Evolutionary conservation across 1,139 yeast genomes (phyloP), one percentile per base, ranked within the genome.

Genomic region (Pichia sp.): DNA sequence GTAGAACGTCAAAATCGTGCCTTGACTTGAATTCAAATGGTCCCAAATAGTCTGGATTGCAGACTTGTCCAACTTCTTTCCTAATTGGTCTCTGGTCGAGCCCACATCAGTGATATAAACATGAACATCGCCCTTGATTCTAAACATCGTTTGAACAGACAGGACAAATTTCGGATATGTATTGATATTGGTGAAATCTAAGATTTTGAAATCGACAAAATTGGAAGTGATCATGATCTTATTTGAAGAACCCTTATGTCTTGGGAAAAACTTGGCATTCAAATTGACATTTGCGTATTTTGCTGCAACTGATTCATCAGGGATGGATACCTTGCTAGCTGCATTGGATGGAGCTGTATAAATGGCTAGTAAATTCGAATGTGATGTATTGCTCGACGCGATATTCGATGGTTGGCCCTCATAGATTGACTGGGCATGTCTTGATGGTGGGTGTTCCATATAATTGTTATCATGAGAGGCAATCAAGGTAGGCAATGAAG

Each of bases 161-260:
- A 35, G 12, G 0, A 32, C 20, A n/a, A 52, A 46, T 14, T 30
- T 44, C 10, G 44, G 19, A 10, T 47, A 19, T 3, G 43, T 33
- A 9, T 12, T n/a, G 7, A 46, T 14, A 33, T 27, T 40, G 1
- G 44, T 27, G 18, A 46, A 19, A 31, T 51, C 51, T 15, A 53
- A 15, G 9, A 46, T 22, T 32, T 46, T 51, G 40, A 45, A 53
- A 20, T 50, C 53, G 11, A 46, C 38, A 24, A 47, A 49, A 46
- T 53, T 52, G 4, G 36, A 18, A 17, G 56, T 60, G 8, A 49
- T 42, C 17, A 52, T n/a, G 3, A 52, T 45, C 21, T 36, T 36
- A 8, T 18, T 28, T 12, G 17, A 18, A 11, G 20, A 12, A 18
- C 30, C 18, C 3, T 15, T 30, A 4, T 32, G 19, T 18, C 34